Percentiles rank a stretch among this genome's conserved stretches.
These are phyloP conservation scores for Pinus taeda DNA, from an alignment of 75 land plant species.

Conservation along the genomic window DNA sequence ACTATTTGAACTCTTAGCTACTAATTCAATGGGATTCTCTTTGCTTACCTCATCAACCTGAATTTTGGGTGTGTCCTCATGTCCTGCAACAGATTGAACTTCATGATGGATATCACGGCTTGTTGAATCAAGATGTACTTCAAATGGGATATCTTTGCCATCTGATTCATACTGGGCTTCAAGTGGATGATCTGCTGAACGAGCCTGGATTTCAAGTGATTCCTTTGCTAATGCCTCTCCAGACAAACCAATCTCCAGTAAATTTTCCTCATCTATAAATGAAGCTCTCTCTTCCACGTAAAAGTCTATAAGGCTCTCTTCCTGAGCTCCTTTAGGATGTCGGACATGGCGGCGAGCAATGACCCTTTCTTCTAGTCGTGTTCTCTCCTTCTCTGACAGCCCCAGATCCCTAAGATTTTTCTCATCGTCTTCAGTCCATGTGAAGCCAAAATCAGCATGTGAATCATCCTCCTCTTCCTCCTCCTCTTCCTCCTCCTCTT, in stretches of 20 bases:
- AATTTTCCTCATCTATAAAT: conserved; percentile 11
- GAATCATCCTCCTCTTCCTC: conserved; percentile 30
- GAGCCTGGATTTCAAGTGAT: neutral
- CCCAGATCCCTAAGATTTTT: conserved; percentile 72
- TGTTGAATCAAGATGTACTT: neutral
- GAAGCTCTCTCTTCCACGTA: conserved; percentile 11
- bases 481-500: conserved; percentile 31
- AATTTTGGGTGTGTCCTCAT: neutral
- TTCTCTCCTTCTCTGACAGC: conserved; percentile 61
- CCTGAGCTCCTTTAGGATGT: conserved; percentile 21
- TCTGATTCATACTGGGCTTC: neutral
- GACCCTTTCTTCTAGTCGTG: conserved; percentile 45
- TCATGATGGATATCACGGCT: neutral
- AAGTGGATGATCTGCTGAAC: neutral
- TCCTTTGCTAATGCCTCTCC: neutral
- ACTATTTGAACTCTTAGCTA: neutral
- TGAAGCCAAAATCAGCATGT: conserved; percentile 36
- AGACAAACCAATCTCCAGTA: conserved; percentile 9
- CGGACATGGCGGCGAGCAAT: conserved; percentile 45
- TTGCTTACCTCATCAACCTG: conserved; percentile 2
- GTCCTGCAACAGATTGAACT: neutral
- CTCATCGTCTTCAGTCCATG: conserved; percentile 70
- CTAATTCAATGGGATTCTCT: conserved; percentile 1
- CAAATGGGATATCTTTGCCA: conserved; percentile 2
- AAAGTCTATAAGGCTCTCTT: conserved; percentile 54